Base-by-base conservation (phyloP, 345 rosid genomes). In the Ceriops tagal region DNA sequence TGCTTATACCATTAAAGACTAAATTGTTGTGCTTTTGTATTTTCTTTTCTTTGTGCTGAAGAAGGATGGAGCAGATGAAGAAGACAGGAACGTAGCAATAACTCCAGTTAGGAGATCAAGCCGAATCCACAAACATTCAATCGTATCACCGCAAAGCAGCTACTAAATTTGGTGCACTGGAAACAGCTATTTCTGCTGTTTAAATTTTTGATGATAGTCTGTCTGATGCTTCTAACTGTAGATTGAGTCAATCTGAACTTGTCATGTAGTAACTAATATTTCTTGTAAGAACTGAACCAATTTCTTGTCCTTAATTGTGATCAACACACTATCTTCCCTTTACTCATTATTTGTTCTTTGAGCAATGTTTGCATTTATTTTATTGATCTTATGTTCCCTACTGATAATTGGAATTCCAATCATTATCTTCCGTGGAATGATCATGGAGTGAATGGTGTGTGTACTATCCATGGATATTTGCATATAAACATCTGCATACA, bases 31-130 rank as follows among this genome's bases (percentile, higher is more conserved):
- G 26, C n/a, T 47, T 27, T 5, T 22, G 8, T 63, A 13, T 53
- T 47, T 43, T 60, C 6, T 52, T 75, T 39, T 65, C 56, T 67
- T 47, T 73, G 52, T 76, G 56, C 68, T 62, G 24, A 64, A 78
- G 55, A 80, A 77, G 83, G 70, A 60, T 35, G 63, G 27, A 19
- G 52, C 22, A 58, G 62, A 51, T 49, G 77, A 53, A 51, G 82
- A 71, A 66, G 71, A 53, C 27, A 75, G 30, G 4, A 63, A 7
- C n/a, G 55, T 30, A 11, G 30, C 21, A 55, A 58, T 57, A 47
- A 81, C 86, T 59, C 78, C 86, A 1, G 46, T 83, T 62, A 81
- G 89, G 75, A 66, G 89, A 70, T 86, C 89, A 53, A 72, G 75
- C 61, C 70, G 87, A 73, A 67, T 86, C 30, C 74, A 72, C 11